A percentile compares a stretch with the other conserved stretches of the same genome.
phyloP scores from a whole-genome alignment of 257 asterid species.

The Nyctanthes arbortristis region DNA sequence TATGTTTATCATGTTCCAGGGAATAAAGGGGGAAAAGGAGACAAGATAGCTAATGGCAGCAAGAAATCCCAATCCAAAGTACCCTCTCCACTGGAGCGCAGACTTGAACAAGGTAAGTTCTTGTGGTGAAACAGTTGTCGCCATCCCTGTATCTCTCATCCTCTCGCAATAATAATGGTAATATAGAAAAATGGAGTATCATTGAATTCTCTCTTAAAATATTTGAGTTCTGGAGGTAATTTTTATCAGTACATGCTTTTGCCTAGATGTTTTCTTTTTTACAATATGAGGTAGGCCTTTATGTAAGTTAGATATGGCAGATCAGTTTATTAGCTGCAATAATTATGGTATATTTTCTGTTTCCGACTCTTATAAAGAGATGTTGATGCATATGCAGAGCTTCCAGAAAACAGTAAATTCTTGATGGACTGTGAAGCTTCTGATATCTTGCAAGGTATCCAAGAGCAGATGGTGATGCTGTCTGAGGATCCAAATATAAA shows the following conservation, averaged over 20 bases:
- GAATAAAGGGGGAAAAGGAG: conserved; percentile 66
- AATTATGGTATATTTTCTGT: conserved; percentile 2
- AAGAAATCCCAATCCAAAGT: conserved; percentile 52
- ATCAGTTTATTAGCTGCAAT: conserved; percentile 15
- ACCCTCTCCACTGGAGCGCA: conserved; percentile 45
- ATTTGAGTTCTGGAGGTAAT: not conserved
- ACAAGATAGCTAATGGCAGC: conserved; percentile 45
- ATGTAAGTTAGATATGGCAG: conserved; percentile 10
- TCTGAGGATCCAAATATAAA: conserved; percentile 81
- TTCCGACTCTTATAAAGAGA: conserved; percentile 23
- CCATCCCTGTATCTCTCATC: not conserved
- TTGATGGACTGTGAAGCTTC: conserved; percentile 94
- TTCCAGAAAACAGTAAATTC: conserved; percentile 58
- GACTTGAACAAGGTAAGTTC: conserved; percentile 60
- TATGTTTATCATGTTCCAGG: conserved; percentile 31
- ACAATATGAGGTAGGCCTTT: conserved; percentile 15
- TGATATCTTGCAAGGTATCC: conserved; percentile 71
- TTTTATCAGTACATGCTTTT: not conserved
- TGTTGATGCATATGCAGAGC: conserved; percentile 49
- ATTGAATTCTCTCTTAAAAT: not conserved
- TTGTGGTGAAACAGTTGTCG: conserved; percentile 14
- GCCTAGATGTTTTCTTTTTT: conserved; percentile 4
- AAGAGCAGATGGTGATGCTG: conserved; percentile 68
- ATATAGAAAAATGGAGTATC: not conserved
- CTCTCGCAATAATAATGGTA: not conserved